phyloP scores from a whole-genome alignment of 768 basidiomycete species.

The Collybia nuda region DNA sequence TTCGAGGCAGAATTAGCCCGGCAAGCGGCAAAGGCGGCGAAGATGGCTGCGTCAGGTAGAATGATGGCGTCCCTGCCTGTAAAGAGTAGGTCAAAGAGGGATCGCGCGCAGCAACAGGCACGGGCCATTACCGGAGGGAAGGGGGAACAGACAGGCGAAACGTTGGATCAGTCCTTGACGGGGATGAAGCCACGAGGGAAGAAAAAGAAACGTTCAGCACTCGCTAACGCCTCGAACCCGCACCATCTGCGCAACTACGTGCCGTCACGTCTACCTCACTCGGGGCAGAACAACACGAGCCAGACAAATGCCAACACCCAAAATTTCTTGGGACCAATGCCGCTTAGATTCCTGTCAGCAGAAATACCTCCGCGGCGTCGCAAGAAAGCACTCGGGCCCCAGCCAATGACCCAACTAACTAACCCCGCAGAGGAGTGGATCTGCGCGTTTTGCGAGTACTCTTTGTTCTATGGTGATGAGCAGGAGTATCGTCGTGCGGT shows the following conservation, averaged over 20 bases:
- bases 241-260: constrained; percentile 95
- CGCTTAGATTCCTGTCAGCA: constrained; percentile 67
- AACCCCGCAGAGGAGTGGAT: constrained; percentile 87
- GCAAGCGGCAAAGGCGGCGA: constrained; percentile 64
- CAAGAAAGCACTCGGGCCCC: constrained; percentile 14
- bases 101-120: constrained; percentile 31
- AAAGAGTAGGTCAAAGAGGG: constrained; percentile 22
- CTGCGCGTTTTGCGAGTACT: constrained; percentile 92
- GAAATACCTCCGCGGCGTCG: constrained; percentile 53
- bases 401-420: constrained; percentile 31
- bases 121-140: constrained; percentile 24
- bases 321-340: constrained; percentile 58
- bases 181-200: constrained; percentile 43
- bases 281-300: constrained; percentile 32
- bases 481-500: constrained; percentile 62
- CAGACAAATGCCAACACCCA: constrained; percentile 36
- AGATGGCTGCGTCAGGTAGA: constrained; percentile 41
- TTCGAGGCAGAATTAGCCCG: constrained; percentile 75
- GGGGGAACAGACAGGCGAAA: constrained; percentile 36
- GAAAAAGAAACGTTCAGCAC: constrained; percentile 92
- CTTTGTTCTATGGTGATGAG: constrained; percentile 88
- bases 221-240: constrained; percentile 93
- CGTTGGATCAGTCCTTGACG: constrained; percentile 32
- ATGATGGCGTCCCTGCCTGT: constrained; percentile 24
- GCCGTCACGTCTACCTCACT: constrained; percentile 73